Percentiles rank a stretch among this genome's conserved stretches.
Conservation (phyloP, 139 green algal species). For the Picochlorum sp. region DNA sequence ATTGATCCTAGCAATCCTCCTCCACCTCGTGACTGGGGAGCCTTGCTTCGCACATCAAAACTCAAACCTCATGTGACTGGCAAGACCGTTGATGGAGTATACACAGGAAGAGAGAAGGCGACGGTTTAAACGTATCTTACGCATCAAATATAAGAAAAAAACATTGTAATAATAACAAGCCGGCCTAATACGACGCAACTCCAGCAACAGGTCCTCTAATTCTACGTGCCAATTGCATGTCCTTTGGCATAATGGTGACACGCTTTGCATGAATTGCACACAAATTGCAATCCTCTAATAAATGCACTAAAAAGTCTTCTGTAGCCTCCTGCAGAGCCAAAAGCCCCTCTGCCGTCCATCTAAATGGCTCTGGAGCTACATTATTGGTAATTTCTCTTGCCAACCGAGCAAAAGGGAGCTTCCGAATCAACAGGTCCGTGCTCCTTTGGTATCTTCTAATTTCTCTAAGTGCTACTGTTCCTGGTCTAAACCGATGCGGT, state of each 20-base stretch:
- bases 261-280: constrained; percentile 91
- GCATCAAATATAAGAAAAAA: background rate
- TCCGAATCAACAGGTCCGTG: constrained; percentile 68
- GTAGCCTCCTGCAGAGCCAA: constrained; percentile 89
- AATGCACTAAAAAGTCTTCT: constrained; percentile 90
- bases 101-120: constrained; percentile 37
- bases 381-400: constrained; percentile 85
- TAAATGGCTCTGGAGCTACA: constrained; percentile 86
- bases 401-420: constrained; percentile 72
- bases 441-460: constrained; percentile 64
- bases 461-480: constrained; percentile 63
- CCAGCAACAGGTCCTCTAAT: constrained; percentile 74
- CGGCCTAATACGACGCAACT: constrained; percentile 55
- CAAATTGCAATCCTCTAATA: constrained; percentile 93
- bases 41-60: constrained; percentile 20
- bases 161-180: constrained; percentile 1
- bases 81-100: constrained; percentile 60
- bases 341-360: constrained; percentile 86
- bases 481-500: constrained; percentile 42
- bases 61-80: constrained; percentile 54
- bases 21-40: constrained; percentile 37
- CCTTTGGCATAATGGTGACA: constrained; percentile 94
- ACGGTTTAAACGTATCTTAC: background rate
- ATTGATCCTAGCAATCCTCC: constrained; percentile 4
- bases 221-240: constrained; percentile 81